These are phyloP conservation scores for Flaveria trinervia DNA, from an alignment of 129 eudicot species.

Conservation along the genomic window DNA sequence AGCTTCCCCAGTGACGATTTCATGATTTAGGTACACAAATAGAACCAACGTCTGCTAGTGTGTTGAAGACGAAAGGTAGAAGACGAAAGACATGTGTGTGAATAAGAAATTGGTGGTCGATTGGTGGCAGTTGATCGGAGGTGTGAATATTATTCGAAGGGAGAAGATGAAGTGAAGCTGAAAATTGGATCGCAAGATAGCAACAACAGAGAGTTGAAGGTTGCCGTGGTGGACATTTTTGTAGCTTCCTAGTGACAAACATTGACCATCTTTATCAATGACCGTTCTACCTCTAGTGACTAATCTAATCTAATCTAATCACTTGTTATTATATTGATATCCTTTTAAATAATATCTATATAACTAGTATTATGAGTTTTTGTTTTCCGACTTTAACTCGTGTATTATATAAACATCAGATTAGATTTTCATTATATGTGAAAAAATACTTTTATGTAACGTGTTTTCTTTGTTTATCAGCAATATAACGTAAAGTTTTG, in stretches of 20 bases:
- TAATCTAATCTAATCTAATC: too few species aligned
- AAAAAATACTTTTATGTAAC: too few species aligned
- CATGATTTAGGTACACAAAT: slow-evolving; percentile 36
- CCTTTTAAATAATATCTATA: too few species aligned
- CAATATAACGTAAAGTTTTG: too few species aligned
- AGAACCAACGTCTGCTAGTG: neutral
- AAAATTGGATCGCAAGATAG: neutral
- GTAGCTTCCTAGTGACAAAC: slow-evolving; percentile 12
- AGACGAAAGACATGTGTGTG: neutral
- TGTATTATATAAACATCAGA: too few species aligned
- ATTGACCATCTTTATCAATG: slow-evolving; percentile 30
- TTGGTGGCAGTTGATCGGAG: neutral
- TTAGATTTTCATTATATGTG: too few species aligned
- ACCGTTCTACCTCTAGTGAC: neutral
- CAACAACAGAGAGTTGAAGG: neutral
- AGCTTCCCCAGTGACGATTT: slow-evolving; percentile 67
- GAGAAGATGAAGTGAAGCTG: neutral
- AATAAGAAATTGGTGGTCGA: neutral
- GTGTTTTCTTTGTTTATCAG: too few species aligned
- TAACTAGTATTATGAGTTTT: too few species aligned
- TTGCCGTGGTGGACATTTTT: slow-evolving; percentile 17
- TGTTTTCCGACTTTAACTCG: too few species aligned
- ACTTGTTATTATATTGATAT: too few species aligned
- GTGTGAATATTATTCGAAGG: neutral
- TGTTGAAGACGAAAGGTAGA: neutral